Percentiles rank a stretch among this genome's conserved stretches.
Conservation (phyloP, 768 basidiomycete species). For the Auricularia sp. region DNA sequence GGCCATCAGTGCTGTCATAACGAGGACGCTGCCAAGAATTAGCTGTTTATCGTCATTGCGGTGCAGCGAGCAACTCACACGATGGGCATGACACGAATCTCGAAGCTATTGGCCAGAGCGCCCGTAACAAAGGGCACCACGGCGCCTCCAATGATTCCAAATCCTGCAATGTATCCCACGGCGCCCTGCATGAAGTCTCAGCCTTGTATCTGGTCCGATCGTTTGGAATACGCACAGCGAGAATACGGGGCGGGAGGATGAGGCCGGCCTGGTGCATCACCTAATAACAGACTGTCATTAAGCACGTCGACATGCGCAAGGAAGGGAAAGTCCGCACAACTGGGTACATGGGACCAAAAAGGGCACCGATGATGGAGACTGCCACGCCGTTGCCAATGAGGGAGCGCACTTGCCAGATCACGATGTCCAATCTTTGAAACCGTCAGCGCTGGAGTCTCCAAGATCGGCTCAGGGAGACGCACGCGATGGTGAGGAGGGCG, state of each 20-base stretch:
- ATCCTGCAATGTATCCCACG: neutral
- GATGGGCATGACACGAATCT: constrained; percentile 1
- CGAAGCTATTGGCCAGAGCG: neutral
- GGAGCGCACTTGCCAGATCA: constrained; percentile 62
- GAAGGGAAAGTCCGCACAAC: constrained; percentile 21
- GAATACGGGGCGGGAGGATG: neutral
- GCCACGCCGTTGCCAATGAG: constrained; percentile 56
- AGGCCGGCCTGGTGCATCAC: constrained; percentile 14
- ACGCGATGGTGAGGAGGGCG: constrained; percentile 28
- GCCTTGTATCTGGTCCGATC: no score
- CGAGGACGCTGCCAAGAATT: neutral
- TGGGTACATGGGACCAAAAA: constrained; percentile 71
- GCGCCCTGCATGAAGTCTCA: neutral
- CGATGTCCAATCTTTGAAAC: constrained; percentile 42
- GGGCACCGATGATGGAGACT: constrained; percentile 52
- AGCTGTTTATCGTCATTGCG: no score
- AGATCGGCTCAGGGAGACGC: constrained; percentile 4
- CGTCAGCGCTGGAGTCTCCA: no score
- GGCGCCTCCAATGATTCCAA: neutral
- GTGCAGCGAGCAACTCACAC: neutral
- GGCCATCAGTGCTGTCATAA: neutral
- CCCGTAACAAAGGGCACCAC: neutral
- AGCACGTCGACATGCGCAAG: no score
- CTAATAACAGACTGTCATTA: no score
- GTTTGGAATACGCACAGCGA: neutral